A percentile compares a stretch with the other conserved stretches of the same genome.
Evolutionary conservation across 1,139 yeast genomes (phyloP).

Genomic region (Lodderomyces parapsilosis): DNA sequence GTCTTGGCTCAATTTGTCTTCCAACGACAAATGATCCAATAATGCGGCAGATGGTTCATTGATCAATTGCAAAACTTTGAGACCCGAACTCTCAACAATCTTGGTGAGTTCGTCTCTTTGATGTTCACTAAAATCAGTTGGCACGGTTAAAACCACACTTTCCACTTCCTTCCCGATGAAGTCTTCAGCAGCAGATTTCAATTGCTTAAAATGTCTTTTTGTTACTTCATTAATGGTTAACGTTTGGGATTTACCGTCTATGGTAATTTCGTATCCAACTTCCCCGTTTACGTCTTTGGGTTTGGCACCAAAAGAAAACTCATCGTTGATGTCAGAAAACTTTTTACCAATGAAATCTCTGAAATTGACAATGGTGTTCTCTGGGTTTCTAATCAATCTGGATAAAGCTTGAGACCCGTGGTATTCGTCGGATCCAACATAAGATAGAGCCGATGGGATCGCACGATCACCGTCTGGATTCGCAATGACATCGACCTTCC

Average conservation of each 20-base stretch:
- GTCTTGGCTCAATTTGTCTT: slow-evolving; percentile 61
- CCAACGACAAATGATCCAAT: slow-evolving; percentile 66
- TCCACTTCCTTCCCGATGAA: slow-evolving; percentile 80
- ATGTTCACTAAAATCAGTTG: slow-evolving; percentile 77
- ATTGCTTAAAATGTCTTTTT: slow-evolving; percentile 78
- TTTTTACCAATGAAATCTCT: slow-evolving; percentile 87
- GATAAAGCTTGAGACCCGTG: slow-evolving; percentile 96
- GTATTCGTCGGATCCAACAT: slow-evolving; percentile 92
- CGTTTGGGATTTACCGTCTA: slow-evolving; percentile 43
- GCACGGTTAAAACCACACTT: slow-evolving; percentile 86
- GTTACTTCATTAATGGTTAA: slow-evolving; percentile 75
- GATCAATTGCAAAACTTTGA: slow-evolving; percentile 81
- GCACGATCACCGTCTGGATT: slow-evolving; percentile 99
- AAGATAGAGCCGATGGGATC: slow-evolving; percentile 89
- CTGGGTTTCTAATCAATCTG: slow-evolving; percentile 87
- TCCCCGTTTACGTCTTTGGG: slow-evolving; percentile 68
- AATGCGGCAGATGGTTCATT: slow-evolving; percentile 94
- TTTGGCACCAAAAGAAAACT: slow-evolving; percentile 61
- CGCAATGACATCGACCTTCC: slow-evolving; percentile 95
- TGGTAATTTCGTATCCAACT: slow-evolving; percentile 64
- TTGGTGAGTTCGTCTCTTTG: slow-evolving; percentile 67
- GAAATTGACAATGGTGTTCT: slow-evolving; percentile 85
- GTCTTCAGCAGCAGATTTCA: slow-evolving; percentile 89
- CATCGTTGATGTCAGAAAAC: slow-evolving; percentile 65
- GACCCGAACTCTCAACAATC: slow-evolving; percentile 69